These are phyloP conservation scores for Fusarium papillatum DNA, from an alignment of 2,329 filamentous ascomycete genomes.

Conservation along the genomic window DNA sequence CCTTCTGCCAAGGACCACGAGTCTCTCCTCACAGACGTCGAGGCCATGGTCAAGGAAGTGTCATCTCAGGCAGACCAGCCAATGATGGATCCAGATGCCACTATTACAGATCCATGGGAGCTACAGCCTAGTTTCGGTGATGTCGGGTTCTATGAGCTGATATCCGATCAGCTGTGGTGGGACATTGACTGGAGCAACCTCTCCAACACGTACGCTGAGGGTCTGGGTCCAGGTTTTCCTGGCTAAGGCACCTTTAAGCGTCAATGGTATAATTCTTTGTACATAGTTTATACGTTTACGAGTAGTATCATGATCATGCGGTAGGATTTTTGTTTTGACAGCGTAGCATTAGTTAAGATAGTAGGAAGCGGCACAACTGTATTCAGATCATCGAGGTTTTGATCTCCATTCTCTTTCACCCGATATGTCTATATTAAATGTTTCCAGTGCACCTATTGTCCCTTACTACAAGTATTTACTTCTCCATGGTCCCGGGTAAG, in stretches of 20 bases:
- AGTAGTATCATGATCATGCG: background rate
- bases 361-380: background rate
- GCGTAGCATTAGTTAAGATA: background rate
- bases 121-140: conserved; percentile 4
- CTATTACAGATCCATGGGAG: conserved; percentile 2
- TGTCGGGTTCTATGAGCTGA: conserved; percentile 6
- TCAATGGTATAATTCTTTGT: background rate
- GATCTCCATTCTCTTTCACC: too few relatives aligned
- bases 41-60: conserved; percentile 10
- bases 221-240: background rate
- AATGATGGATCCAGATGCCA: background rate
- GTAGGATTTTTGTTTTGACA: background rate
- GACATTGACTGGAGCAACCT: conserved; percentile 19
- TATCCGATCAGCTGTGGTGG: conserved; percentile 16
- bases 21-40: conserved; percentile 14
- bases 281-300: background rate
- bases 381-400: background rate
- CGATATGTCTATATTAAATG: too few relatives aligned
- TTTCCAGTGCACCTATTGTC: background rate
- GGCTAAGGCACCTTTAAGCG: background rate
- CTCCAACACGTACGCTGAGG: background rate
- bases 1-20: conserved; percentile 15
- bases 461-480: background rate
- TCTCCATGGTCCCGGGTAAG: background rate
- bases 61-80: background rate